These are phyloP conservation scores for Prunus campanulata DNA, from an alignment of 306 rosid genomes.

Conservation along the genomic window DNA sequence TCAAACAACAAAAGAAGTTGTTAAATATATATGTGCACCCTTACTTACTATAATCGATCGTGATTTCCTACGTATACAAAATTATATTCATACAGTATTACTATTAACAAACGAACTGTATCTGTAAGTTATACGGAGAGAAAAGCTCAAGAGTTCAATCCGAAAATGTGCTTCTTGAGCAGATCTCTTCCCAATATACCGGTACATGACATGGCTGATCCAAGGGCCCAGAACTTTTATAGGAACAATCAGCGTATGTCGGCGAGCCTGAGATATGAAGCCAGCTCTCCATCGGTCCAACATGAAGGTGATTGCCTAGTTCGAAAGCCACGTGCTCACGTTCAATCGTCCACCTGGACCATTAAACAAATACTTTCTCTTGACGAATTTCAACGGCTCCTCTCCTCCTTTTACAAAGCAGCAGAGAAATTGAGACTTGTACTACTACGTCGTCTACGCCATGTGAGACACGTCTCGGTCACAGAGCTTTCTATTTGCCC, in stretches of 20 bases:
- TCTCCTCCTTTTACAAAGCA: constrained; percentile 33
- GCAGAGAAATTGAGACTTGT: constrained; percentile 30
- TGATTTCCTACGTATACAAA: too few relatives aligned
- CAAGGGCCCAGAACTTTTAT: constrained; percentile 2
- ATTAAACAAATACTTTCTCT: not conserved
- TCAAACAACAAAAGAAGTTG: too few relatives aligned
- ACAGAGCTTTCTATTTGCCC: constrained; percentile 47
- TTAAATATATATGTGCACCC: too few relatives aligned
- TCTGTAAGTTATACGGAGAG: not conserved
- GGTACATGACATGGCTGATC: not conserved
- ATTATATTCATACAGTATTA: too few relatives aligned
- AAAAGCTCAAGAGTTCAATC: not conserved
- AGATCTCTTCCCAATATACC: not conserved
- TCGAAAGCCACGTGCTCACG: constrained; percentile 8
- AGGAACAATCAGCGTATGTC: not conserved
- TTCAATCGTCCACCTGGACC: not conserved
- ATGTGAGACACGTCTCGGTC: constrained; percentile 82
- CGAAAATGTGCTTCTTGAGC: not conserved
- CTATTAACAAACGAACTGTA: too few relatives aligned
- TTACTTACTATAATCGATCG: too few relatives aligned
- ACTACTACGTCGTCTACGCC: constrained; percentile 59
- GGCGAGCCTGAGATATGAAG: not conserved
- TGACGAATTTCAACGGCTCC: constrained; percentile 8
- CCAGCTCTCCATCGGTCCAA: not conserved
- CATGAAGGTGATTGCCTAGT: not conserved